Evolutionary conservation across 805 yeast genomes (phyloP).

Genomic region (Sugiyamaella chiloensis): DNA sequence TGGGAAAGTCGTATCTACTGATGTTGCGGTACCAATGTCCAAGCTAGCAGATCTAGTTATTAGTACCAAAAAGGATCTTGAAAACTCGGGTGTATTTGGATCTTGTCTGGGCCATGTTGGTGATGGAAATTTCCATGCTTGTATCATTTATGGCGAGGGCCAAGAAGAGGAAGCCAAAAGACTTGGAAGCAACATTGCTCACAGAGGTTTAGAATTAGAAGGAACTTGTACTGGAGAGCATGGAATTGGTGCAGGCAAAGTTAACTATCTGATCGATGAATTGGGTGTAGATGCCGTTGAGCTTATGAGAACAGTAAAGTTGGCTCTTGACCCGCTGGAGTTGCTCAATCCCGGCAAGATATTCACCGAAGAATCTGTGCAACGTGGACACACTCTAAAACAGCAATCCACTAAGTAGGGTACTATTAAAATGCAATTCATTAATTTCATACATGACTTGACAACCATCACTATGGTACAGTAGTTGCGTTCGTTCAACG

Average conservation of each 20-base stretch:
- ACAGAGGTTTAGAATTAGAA: conserved; percentile 62
- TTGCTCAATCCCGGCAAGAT: conserved; percentile 78
- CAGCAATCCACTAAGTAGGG: no score
- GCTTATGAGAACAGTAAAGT: conserved; percentile 68
- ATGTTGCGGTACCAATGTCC: conserved; percentile 79
- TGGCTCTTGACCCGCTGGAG: conserved; percentile 70
- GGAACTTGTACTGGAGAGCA: conserved; percentile 90
- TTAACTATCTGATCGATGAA: conserved; percentile 58
- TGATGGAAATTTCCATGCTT: conserved; percentile 77
- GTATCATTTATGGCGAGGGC: conserved; percentile 40
- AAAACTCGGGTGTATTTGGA: conserved; percentile 48
- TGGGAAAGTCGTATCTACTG: conserved; percentile 68
- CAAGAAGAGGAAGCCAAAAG: conserved; percentile 45
- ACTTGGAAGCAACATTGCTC: conserved; percentile 59
- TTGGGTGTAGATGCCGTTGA: conserved; percentile 65
- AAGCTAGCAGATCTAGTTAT: conserved; percentile 59
- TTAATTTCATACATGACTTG: no score
- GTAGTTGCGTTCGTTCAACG: no score
- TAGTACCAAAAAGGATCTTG: conserved; percentile 58
- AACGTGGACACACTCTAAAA: conserved; percentile 5
- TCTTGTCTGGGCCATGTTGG: conserved; percentile 80
- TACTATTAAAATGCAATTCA: no score
- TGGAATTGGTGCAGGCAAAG: conserved; percentile 75
- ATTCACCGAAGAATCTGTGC: conserved; percentile 37
- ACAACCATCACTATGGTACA: no score